Percentiles rank a stretch among this genome's conserved stretches.
These are phyloP conservation scores for Chalara sp. DNA, from an alignment of 2,329 filamentous ascomycete genomes.

Conservation along the genomic window DNA sequence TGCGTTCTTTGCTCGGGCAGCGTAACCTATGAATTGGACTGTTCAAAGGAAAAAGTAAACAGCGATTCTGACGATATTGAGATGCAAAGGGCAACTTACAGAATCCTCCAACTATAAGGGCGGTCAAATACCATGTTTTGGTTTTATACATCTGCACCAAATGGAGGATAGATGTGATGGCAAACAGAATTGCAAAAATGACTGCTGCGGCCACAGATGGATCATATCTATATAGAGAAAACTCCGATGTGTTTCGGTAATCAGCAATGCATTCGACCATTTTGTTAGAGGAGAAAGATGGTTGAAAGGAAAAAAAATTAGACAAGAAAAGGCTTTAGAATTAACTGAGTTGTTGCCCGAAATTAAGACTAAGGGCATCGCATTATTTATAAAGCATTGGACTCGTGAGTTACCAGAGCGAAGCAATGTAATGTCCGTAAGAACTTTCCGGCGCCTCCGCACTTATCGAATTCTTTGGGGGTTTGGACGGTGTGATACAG, in stretches of 20 bases:
- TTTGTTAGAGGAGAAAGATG: too few relatives aligned
- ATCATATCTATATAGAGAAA: conserved; percentile 4
- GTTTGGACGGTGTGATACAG: too few relatives aligned
- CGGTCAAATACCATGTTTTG: conserved; percentile 20
- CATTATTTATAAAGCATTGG: too few relatives aligned
- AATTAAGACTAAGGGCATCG: too few relatives aligned
- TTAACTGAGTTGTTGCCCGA: too few relatives aligned
- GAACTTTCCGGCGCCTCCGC: too few relatives aligned
- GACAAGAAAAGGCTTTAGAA: too few relatives aligned
- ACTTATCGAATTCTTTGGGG: too few relatives aligned
- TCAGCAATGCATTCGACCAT: too few relatives aligned
- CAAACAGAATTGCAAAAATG: conserved; percentile 6
- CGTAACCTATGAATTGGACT: conserved; percentile 32
- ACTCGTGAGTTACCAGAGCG: too few relatives aligned
- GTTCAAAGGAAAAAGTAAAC: conserved; percentile 1
- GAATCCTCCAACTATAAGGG: conserved; percentile 17
- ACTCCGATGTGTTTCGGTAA: background rate
- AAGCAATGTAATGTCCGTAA: too few relatives aligned
- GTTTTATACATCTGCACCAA: conserved; percentile 5
- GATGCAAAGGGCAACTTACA: conserved; percentile 12
- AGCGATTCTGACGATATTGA: background rate
- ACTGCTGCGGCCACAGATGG: conserved; percentile 6
- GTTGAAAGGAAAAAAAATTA: too few relatives aligned
- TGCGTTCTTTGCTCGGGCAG: conserved; percentile 15
- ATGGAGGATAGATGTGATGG: conserved; percentile 4